Conservation (phyloP, 345 rosid genomes). For the Streptanthus diversifolius region DNA sequence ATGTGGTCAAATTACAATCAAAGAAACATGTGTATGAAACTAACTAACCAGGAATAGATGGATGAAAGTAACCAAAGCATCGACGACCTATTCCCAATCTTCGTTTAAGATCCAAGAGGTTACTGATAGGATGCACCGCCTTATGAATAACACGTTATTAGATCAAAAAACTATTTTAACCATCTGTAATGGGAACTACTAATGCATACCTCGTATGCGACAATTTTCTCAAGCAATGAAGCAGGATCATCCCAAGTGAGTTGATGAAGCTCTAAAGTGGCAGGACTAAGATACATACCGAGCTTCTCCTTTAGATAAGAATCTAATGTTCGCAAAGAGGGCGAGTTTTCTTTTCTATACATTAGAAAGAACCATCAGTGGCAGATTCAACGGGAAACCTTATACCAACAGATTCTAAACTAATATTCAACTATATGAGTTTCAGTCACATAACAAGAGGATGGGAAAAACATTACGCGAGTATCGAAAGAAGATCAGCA, state of each 20-base stretch:
- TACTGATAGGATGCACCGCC: conserved; percentile 98
- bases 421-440: neutral
- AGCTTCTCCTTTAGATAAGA: conserved; percentile 80
- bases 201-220: conserved; percentile 74
- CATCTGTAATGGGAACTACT: neutral
- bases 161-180: neutral
- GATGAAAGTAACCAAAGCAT: conserved; percentile 90
- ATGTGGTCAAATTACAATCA: neutral
- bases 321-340: conserved; percentile 70
- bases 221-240: conserved; percentile 90
- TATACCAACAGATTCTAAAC: neutral
- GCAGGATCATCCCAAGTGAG: conserved; percentile 95
- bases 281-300: conserved; percentile 89
- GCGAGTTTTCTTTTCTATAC: conserved; percentile 63
- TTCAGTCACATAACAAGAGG: conserved; percentile 1
- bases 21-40: neutral
- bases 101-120: conserved; percentile 87
- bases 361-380: neutral
- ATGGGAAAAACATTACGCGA: conserved; percentile 48
- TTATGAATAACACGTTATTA: conserved; percentile 22
- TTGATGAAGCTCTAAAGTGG: conserved; percentile 83
- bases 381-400: neutral
- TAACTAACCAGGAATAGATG: conserved; percentile 74
- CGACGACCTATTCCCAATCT: conserved; percentile 82
- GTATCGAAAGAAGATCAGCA: conserved; percentile 70